Evolutionary conservation across 306 rosid species (phyloP).

Genomic region (Gleditsia sinensis): DNA sequence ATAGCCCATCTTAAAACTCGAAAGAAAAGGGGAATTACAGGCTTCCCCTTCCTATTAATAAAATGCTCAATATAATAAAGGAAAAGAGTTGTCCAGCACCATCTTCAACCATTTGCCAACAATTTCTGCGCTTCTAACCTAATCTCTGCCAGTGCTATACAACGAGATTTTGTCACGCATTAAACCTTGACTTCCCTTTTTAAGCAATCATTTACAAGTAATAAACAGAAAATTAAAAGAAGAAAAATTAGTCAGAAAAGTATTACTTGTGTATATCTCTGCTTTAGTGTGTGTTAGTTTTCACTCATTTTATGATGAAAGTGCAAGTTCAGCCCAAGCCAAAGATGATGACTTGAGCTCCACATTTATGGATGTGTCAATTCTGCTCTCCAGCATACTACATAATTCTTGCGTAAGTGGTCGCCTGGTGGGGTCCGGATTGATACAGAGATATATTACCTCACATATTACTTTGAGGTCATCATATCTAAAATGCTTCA

Average conservation of each 20-base stretch:
- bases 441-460: constrained; percentile 71
- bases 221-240: constrained; percentile 30
- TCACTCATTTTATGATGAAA: constrained; percentile 59
- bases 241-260: constrained; percentile 30
- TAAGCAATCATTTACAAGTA: constrained; percentile 67
- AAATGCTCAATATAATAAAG: constrained; percentile 5
- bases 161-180: constrained; percentile 45
- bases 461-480: constrained; percentile 85
- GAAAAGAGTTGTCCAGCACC: constrained; percentile 22
- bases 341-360: constrained; percentile 84
- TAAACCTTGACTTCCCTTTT: constrained; percentile 37
- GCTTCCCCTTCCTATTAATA: background rate
- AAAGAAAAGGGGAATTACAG: background rate
- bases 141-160: constrained; percentile 53
- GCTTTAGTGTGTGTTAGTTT: constrained; percentile 56
- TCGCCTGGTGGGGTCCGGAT: constrained; percentile 56
- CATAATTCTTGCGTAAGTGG: constrained; percentile 71
- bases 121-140: constrained; percentile 27
- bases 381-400: constrained; percentile 67
- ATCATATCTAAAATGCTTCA: constrained; percentile 80
- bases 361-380: constrained; percentile 69
- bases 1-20: background rate
- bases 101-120: constrained; percentile 32
- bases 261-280: constrained; percentile 46
- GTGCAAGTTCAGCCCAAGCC: constrained; percentile 99